A percentile compares a stretch with the other conserved stretches of the same genome.
These are phyloP conservation scores for Komagataella ulmi DNA, from an alignment of 805 yeast genomes.

Conservation along the genomic window DNA sequence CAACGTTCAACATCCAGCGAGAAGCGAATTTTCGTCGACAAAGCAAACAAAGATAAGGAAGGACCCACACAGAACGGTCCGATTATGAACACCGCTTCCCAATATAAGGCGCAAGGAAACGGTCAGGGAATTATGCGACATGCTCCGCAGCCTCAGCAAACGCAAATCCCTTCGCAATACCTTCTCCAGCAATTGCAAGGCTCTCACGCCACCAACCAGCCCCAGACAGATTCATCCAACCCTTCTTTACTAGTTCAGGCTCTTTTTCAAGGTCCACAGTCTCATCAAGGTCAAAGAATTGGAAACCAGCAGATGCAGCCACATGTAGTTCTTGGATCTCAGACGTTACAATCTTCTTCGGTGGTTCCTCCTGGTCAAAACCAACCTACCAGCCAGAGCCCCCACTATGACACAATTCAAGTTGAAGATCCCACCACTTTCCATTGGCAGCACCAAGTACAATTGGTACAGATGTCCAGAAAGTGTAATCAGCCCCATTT, in stretches of 20 bases:
- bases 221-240: constrained; percentile 11
- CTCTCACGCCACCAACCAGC: constrained; percentile 4
- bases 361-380: constrained; percentile 1
- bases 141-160: constrained; percentile 3
- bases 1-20: neutral
- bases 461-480: constrained; percentile 60
- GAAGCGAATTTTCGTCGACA: neutral
- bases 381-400: constrained; percentile 12
- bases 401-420: constrained; percentile 14
- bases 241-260: constrained; percentile 25
- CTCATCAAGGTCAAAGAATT: constrained; percentile 17
- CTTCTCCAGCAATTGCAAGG: constrained; percentile 4
- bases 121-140: neutral
- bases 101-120: neutral
- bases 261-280: constrained; percentile 24
- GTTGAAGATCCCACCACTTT: constrained; percentile 22
- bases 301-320: constrained; percentile 15
- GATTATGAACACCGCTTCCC: neutral
- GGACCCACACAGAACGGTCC: neutral
- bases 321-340: constrained; percentile 12
- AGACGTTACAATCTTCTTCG: constrained; percentile 3
- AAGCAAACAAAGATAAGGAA: neutral
- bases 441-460: constrained; percentile 73
- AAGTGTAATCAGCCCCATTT: constrained; percentile 58
- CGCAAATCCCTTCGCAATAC: constrained; percentile 7